These are phyloP conservation scores for Magnaporthiopsis poae DNA, from an alignment of 2,329 filamentous ascomycete genomes.

Conservation along the genomic window DNA sequence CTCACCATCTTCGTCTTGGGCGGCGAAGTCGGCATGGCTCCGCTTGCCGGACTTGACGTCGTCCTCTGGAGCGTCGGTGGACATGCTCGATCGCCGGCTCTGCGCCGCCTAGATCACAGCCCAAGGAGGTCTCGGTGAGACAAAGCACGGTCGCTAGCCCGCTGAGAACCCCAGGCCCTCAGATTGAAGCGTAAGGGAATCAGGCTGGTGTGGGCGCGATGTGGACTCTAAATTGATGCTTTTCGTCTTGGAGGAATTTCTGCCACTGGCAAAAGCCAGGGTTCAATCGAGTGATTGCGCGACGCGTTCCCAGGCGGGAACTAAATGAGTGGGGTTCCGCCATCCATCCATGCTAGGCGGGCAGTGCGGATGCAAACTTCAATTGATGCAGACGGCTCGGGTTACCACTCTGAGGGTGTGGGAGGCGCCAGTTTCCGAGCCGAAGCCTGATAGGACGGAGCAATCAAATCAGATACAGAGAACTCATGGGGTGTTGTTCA, in stretches of 20 bases:
- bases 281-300: background rate
- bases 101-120: background rate
- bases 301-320: background rate
- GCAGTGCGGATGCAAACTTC: no score
- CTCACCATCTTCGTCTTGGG: slow-evolving; percentile 33
- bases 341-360: background rate
- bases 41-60: slow-evolving; percentile 39
- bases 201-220: no score
- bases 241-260: background rate
- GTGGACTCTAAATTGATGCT: background rate
- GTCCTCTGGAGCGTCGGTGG: slow-evolving; percentile 16
- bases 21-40: slow-evolving; percentile 45
- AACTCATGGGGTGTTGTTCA: no score
- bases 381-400: no score
- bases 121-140: background rate
- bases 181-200: background rate
- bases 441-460: no score
- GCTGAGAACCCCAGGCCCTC: background rate
- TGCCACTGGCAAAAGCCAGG: background rate
- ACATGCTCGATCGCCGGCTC: slow-evolving; percentile 19
- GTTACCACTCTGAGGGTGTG: no score
- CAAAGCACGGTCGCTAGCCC: background rate
- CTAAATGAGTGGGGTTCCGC: background rate
- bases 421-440: no score
- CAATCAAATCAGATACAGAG: no score